These are phyloP conservation scores for Luzula sylvatica DNA, from an alignment of 176 grass and related monocot species.

Conservation along the genomic window DNA sequence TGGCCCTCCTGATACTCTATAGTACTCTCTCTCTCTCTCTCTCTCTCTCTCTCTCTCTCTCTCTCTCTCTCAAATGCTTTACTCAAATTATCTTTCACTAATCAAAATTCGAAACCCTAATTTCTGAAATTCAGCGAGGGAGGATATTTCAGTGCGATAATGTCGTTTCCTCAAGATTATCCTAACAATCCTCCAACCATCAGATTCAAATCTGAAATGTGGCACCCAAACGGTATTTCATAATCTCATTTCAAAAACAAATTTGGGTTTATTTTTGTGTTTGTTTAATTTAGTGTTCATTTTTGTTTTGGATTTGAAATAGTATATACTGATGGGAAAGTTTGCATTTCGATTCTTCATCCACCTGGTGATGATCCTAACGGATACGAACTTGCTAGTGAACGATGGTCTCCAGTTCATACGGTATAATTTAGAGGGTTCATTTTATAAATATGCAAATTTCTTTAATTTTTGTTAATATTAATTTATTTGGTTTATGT, in stretches of 20 bases:
- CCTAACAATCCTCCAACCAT: constrained; percentile 87
- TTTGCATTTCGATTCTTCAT: constrained; percentile 95
- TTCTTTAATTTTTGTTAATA: background rate
- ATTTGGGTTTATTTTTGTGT: no score
- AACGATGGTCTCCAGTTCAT: constrained; percentile 84
- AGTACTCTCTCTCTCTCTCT: background rate
- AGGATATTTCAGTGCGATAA: constrained; percentile 83
- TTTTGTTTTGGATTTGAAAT: constrained; percentile 12
- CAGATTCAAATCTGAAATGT: constrained; percentile 96
- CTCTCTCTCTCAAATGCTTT: no score
- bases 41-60: background rate
- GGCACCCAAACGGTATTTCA: constrained; percentile 78
- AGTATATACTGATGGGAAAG: constrained; percentile 86
- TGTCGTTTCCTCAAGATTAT: constrained; percentile 80
- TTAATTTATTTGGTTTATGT: background rate
- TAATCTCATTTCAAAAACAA: background rate
- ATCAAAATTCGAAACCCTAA: no score
- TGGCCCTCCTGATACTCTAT: constrained; percentile 12
- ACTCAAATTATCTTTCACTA: no score
- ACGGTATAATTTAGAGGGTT: constrained; percentile 38
- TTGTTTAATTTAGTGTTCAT: constrained; percentile 14
- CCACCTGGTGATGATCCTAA: constrained; percentile 90
- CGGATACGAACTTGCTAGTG: constrained; percentile 91
- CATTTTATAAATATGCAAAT: background rate
- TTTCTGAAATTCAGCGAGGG: constrained; percentile 49